Percentiles rank a stretch among this genome's conserved stretches.
These are phyloP conservation scores for Amanita rimosa DNA, from an alignment of 768 basidiomycete species.

Conservation along the genomic window DNA sequence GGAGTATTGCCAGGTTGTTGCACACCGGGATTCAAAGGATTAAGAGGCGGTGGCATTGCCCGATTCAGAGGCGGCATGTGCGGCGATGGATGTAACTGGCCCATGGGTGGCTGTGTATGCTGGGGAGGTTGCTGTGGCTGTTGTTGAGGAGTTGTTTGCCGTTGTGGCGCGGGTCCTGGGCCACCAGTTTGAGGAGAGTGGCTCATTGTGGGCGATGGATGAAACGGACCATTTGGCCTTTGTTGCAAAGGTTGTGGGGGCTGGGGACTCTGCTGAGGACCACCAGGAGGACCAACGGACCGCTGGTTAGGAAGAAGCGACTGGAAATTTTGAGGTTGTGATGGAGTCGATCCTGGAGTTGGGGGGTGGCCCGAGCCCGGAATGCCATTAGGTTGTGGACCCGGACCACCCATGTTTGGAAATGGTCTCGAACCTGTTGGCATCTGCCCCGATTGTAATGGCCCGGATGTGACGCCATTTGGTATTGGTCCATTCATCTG, in stretches of 20 bases:
- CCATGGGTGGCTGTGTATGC: conserved; percentile 13
- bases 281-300: conserved; percentile 1
- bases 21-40: neutral
- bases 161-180: conserved; percentile 5
- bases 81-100: conserved; percentile 3
- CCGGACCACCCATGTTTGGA: conserved; percentile 19
- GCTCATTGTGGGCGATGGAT: conserved; percentile 49
- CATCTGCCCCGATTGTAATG: conserved; percentile 11
- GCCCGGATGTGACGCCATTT: conserved; percentile 15
- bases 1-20: conserved; percentile 5
- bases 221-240: conserved; percentile 40
- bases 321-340: conserved; percentile 16
- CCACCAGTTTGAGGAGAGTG: conserved; percentile 43
- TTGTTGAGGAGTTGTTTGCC: conserved; percentile 18
- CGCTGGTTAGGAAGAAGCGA: conserved; percentile 1
- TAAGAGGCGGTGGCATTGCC: conserved; percentile 5
- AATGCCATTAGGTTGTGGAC: conserved; percentile 34
- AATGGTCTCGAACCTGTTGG: conserved; percentile 6
- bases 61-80: conserved; percentile 3
- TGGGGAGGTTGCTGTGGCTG: conserved; percentile 18
- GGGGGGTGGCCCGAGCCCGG: conserved; percentile 18
- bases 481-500: conserved; percentile 15
- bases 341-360: conserved; percentile 16
- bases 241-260: conserved; percentile 15
- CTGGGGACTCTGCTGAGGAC: conserved; percentile 15